Evolutionary conservation across 768 basidiomycete species (phyloP).

Genomic region (Mycena leptocephala): DNA sequence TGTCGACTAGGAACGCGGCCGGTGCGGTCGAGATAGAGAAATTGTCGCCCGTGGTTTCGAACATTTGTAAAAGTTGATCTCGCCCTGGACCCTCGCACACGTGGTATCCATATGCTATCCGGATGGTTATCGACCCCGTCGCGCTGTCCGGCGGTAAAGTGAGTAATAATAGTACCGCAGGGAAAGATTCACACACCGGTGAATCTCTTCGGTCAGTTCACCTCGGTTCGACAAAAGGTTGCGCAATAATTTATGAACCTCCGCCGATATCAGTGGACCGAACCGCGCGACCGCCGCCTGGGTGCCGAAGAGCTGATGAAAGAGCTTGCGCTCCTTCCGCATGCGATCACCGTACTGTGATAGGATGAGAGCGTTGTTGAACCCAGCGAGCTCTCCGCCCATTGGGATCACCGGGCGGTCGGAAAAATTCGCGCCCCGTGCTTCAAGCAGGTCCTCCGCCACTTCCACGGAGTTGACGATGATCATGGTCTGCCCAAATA

Average conservation of each 20-base stretch:
- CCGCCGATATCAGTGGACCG: slow-evolving; percentile 3
- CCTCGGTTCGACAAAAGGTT: not conserved
- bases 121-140: slow-evolving; percentile 6
- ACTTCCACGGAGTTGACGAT: slow-evolving; percentile 59
- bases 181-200: not conserved
- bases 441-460: slow-evolving; percentile 67
- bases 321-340: slow-evolving; percentile 30
- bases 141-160: not conserved
- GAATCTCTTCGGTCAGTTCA: not conserved
- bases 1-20: slow-evolving; percentile 14
- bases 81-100: not conserved
- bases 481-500: slow-evolving; percentile 63
- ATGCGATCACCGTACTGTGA: slow-evolving; percentile 31
- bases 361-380: slow-evolving; percentile 27
- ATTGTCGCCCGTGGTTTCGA: not conserved
- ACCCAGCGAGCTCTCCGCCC: slow-evolving; percentile 52
- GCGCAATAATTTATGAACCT: not conserved
- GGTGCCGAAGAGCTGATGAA: slow-evolving; percentile 25
- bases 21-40: not conserved
- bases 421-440: slow-evolving; percentile 68
- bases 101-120: slow-evolving; percentile 24
- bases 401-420: slow-evolving; percentile 65
- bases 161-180: not conserved
- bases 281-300: not conserved
- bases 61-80: slow-evolving; percentile 6